Percentiles rank a stretch among this genome's conserved stretches.
Conservation (phyloP, 805 yeast species). For the Saccharomycopsis schoenii region DNA sequence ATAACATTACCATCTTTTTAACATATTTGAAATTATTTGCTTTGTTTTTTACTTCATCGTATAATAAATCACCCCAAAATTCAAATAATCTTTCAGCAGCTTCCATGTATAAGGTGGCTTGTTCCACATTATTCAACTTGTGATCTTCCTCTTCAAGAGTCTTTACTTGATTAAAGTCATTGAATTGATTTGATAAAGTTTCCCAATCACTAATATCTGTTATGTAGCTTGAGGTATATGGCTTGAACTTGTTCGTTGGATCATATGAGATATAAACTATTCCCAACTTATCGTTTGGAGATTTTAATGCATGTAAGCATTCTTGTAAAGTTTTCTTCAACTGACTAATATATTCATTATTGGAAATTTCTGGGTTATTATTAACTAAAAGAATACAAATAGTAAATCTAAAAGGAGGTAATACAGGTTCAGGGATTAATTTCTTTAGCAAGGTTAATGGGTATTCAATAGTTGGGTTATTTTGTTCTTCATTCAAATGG, state of each 20-base stretch:
- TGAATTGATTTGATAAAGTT: conserved; percentile 5
- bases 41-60: neutral
- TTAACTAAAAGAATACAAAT: conserved; percentile 34
- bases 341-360: conserved; percentile 24
- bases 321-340: conserved; percentile 24
- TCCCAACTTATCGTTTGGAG: conserved; percentile 34
- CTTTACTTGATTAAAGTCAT: neutral
- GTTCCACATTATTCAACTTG: conserved; percentile 11
- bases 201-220: conserved; percentile 8
- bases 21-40: conserved; percentile 2
- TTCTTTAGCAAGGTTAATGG: conserved; percentile 31
- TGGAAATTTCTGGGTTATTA: conserved; percentile 19
- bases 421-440: conserved; percentile 33
- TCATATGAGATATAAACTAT: conserved; percentile 27
- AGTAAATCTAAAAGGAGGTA: conserved; percentile 32
- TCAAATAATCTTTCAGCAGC: conserved; percentile 12
- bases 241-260: neutral
- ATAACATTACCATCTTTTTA: conserved; percentile 14
- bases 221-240: conserved; percentile 3
- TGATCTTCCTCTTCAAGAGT: neutral
- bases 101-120: conserved; percentile 10
- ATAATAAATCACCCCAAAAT: conserved; percentile 17
- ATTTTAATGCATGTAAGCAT: conserved; percentile 26
- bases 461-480: conserved; percentile 27
- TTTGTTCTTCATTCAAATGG: conserved; percentile 21